Conservation (phyloP, 495 filamentous ascomycete genomes). For the Chaetomium tenue region DNA sequence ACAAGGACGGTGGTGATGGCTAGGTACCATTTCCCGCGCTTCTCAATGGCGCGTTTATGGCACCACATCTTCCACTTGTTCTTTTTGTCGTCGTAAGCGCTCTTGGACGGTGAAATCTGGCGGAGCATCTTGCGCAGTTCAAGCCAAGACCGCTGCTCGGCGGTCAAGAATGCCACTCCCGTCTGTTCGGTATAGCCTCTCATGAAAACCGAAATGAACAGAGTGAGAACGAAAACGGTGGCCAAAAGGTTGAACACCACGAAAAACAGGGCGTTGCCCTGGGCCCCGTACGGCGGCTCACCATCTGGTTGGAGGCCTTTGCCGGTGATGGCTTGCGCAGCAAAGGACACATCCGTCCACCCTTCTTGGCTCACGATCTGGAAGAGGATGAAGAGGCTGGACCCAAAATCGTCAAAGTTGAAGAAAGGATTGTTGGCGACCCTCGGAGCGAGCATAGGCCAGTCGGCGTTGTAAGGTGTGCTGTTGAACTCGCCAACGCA, state of each 20-base stretch:
- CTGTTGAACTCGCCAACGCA: constrained; percentile 81
- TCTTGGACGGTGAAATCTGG: constrained; percentile 91
- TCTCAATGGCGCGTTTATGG: constrained; percentile 89
- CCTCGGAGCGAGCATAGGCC: constrained; percentile 80
- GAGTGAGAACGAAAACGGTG: constrained; percentile 93
- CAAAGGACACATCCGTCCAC: constrained; percentile 88
- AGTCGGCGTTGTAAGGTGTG: constrained; percentile 67
- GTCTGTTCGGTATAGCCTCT: constrained; percentile 99
- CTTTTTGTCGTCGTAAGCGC: constrained; percentile 69
- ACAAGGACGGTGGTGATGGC: constrained; percentile 74
- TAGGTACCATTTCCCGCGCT: constrained; percentile 89
- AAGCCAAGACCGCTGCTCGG: constrained; percentile 95
- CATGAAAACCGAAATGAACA: constrained; percentile 99
- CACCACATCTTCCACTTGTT: constrained; percentile 86
- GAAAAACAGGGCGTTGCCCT: constrained; percentile 91
- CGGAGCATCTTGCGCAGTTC: constrained; percentile 90
- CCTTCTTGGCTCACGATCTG: constrained; percentile 99
- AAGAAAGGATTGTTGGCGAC: constrained; percentile 77
- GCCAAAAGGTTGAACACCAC: constrained; percentile 95
- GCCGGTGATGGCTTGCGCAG: constrained; percentile 78
- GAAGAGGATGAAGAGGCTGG: constrained; percentile 92
- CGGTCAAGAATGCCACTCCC: constrained; percentile 92
- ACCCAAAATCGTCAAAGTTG: constrained; percentile 91
- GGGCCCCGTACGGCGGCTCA: constrained; percentile 52
- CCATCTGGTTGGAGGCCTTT: constrained; percentile 64